phyloP scores from a whole-genome alignment of 257 asterid genomes.

The Solanum phureja region DNA sequence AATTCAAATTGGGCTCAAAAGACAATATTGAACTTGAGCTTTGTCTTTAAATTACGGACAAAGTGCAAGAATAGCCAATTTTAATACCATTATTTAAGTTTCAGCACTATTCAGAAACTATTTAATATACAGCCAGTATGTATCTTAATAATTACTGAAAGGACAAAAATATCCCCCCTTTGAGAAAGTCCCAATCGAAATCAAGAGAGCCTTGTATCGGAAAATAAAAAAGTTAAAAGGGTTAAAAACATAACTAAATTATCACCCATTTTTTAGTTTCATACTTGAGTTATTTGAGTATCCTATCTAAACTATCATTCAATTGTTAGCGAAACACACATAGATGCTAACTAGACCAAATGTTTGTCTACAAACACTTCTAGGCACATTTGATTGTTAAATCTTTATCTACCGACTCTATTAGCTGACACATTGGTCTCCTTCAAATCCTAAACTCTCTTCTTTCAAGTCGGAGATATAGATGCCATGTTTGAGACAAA shows the following conservation, averaged over 20 bases:
- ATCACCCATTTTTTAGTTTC: no score
- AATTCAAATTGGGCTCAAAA: neutral
- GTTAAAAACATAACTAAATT: no score
- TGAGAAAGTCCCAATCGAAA: neutral
- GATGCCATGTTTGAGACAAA: neutral
- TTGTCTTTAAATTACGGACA: neutral
- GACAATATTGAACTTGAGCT: neutral
- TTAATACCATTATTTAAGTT: neutral
- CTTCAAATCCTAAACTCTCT: no score
- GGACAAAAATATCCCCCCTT: neutral
- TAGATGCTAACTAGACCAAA: neutral
- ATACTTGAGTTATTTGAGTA: no score
- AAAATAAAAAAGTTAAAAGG: no score
- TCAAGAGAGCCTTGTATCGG: neutral
- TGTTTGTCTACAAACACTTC: no score
- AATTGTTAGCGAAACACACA: no score
- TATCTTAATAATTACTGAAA: neutral
- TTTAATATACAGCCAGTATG: neutral
- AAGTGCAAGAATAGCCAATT: neutral
- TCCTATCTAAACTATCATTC: no score
- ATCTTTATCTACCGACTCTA: no score
- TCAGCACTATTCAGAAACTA: neutral
- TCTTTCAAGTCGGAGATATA: accelerated
- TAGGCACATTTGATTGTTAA: no score
- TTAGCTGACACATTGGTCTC: no score